Base-by-base conservation (phyloP, 2,329 filamentous ascomycete genomes). In the Allantophomopsis cytisporea region DNA sequence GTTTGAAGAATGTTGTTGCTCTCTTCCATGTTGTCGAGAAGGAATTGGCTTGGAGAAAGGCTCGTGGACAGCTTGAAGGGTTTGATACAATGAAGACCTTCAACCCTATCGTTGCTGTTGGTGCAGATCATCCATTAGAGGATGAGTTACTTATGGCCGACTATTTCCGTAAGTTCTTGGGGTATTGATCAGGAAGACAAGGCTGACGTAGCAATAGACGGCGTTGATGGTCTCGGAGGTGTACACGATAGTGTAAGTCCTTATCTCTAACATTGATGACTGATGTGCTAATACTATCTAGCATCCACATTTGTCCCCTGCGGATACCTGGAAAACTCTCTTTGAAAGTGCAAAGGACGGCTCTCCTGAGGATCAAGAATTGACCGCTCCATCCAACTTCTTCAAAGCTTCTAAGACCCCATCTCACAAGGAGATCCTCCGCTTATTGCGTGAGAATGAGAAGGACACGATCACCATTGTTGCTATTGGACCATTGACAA, bases 11-110 rank as follows among this genome's bases (percentile, higher is more conserved):
- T 60, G 79, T 83, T 13, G 80, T 96, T 31, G 83, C 86, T 17
- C 68, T 96, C 44, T 96, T 98, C 64, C 81, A 95, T 53, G 80
- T 94, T 42, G 72, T 98, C 39, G 86, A 94, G 48, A 84, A 86
- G 55, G 91, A 98, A 62, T 69, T 86, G 49, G 70, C 75, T 48
- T 96, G 88, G 88, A 75, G 91, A 46, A 76, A 74, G 54, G 63
- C 73, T 11, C 71, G 76, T 33, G 82, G 82, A 14, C 71, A 68
- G 40, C 61, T 73, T 1, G 68, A 79, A 40, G 83, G 84, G 1
- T 96, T 87, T 50, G 79, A 78, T 38, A 69, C 76, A 7, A 63
- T 96, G 59, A 74, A 71, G 48, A 68, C 72, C 12, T 76, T 65
- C 57, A 93, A 84, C 60, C 89, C 88, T 7, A 68, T 93, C 32